Percentiles rank a stretch among this genome's conserved stretches.
phyloP scores from a whole-genome alignment of 2,329 filamentous ascomycete species.

The Cordyceps farinosa region DNA sequence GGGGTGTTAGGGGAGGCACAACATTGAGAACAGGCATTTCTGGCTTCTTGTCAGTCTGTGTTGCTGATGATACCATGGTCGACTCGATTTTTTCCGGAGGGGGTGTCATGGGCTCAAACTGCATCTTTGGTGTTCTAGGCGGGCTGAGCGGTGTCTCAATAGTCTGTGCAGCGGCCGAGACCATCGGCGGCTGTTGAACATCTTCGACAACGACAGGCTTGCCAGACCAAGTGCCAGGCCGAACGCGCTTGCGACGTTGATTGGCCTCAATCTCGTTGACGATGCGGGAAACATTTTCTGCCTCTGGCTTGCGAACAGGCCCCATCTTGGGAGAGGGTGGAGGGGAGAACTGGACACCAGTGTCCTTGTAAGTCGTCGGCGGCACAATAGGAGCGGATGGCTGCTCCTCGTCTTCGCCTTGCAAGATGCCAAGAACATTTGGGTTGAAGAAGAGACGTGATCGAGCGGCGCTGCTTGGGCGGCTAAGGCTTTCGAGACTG shows the following conservation, averaged over 20 bases:
- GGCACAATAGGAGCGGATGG: conserved; percentile 27
- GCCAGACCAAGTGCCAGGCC: conserved; percentile 34
- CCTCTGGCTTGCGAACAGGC: conserved; percentile 38
- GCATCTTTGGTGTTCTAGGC: conserved; percentile 60
- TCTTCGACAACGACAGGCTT: conserved; percentile 50
- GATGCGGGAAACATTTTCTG: conserved; percentile 35
- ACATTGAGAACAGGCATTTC: conserved; percentile 10
- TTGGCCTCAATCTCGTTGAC: conserved; percentile 67
- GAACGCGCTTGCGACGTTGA: conserved; percentile 66
- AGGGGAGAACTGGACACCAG: conserved; percentile 77
- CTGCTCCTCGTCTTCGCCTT: conserved; percentile 51
- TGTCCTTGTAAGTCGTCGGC: conserved; percentile 59
- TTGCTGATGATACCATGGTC: conserved; percentile 52
- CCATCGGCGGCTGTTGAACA: conserved; percentile 48
- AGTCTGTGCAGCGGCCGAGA: conserved; percentile 63
- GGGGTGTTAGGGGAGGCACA: conserved; percentile 29
- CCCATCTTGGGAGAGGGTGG: conserved; percentile 65
- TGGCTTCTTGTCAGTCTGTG: conserved; percentile 53
- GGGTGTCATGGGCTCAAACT: conserved; percentile 38
- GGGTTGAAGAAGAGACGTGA: conserved; percentile 53
- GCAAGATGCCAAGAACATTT: conserved; percentile 52
- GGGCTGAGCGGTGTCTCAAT: conserved; percentile 60
- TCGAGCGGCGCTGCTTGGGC: conserved; percentile 52
- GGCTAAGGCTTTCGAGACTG: conserved; percentile 56
- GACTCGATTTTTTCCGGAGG: conserved; percentile 36